Evolutionary conservation across 768 basidiomycete genomes (phyloP).

Genomic region (Lactarius hengduanensis): DNA sequence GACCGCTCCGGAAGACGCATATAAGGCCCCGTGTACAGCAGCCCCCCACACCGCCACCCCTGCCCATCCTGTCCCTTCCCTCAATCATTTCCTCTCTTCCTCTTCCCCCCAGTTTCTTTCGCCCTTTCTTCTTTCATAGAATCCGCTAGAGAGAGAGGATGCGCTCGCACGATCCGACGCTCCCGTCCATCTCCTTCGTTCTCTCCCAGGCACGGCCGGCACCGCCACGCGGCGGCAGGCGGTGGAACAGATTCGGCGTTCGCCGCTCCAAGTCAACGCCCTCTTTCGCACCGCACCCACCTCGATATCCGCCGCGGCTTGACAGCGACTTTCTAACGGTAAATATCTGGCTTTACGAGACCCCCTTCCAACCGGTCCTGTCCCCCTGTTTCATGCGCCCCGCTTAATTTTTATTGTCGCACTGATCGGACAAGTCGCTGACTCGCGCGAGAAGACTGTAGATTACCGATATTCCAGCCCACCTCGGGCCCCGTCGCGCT

Average conservation of each 20-base stretch:
- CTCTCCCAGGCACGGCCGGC: conserved; percentile 17
- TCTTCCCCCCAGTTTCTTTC: not conserved
- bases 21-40: not conserved
- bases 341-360: not conserved
- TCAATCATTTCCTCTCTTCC: not conserved
- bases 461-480: conserved; percentile 24
- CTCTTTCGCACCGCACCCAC: conserved; percentile 21
- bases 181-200: conserved; percentile 29
- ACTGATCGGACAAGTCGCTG: conserved; percentile 2
- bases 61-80: not conserved
- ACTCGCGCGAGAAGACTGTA: conserved; percentile 24
- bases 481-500: conserved; percentile 23
- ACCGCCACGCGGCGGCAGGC: not conserved
- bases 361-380: not conserved
- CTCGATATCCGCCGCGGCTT: conserved; percentile 27
- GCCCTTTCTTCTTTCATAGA: not conserved
- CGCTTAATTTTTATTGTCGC: not conserved
- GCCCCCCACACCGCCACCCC: not conserved
- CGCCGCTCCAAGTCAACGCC: conserved; percentile 20
- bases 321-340: conserved; percentile 27
- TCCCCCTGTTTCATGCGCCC: not conserved
- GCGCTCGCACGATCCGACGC: conserved; percentile 24
- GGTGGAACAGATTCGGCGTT: conserved; percentile 5
- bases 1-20: not conserved
- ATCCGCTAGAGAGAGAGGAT: conserved; percentile 3